A percentile compares a stretch with the other conserved stretches of the same genome.
Conservation (phyloP, 176 grass and related monocot genomes). For the Bolboschoenus planiculmis region DNA sequence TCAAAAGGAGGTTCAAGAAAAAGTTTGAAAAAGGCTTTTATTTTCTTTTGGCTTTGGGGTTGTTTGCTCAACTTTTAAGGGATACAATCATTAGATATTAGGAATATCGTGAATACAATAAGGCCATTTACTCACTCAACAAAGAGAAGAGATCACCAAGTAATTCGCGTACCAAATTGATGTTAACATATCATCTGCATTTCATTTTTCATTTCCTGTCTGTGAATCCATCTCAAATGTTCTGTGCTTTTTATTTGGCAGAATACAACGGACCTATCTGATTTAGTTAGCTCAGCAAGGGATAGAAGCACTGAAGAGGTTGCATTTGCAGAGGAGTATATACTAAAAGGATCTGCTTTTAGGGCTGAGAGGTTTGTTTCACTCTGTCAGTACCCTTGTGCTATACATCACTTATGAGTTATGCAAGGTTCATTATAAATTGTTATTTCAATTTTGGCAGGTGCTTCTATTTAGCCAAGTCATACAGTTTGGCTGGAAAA, state of each 20-base stretch:
- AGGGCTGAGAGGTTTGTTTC: slow-evolving; percentile 66
- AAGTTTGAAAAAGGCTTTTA: too few relatives aligned
- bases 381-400: neutral
- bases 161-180: neutral
- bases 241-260: slow-evolving; percentile 29
- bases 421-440: slow-evolving; percentile 8
- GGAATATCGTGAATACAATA: neutral
- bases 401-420: neutral
- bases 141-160: neutral
- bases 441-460: slow-evolving; percentile 39
- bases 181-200: neutral
- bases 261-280: slow-evolving; percentile 87
- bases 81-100: neutral
- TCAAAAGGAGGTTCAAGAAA: neutral
- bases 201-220: neutral
- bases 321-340: slow-evolving; percentile 58
- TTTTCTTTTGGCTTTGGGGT: neutral
- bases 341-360: slow-evolving; percentile 67
- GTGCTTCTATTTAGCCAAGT: slow-evolving; percentile 96
- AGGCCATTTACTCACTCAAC: neutral
- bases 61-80: neutral
- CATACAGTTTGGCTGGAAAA: slow-evolving; percentile 91
- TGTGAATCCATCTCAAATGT: neutral
- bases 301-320: slow-evolving; percentile 77
- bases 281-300: slow-evolving; percentile 95